These are phyloP conservation scores for Hortiboletus flavorubellus DNA, from an alignment of 768 basidiomycete species.

Conservation along the genomic window DNA sequence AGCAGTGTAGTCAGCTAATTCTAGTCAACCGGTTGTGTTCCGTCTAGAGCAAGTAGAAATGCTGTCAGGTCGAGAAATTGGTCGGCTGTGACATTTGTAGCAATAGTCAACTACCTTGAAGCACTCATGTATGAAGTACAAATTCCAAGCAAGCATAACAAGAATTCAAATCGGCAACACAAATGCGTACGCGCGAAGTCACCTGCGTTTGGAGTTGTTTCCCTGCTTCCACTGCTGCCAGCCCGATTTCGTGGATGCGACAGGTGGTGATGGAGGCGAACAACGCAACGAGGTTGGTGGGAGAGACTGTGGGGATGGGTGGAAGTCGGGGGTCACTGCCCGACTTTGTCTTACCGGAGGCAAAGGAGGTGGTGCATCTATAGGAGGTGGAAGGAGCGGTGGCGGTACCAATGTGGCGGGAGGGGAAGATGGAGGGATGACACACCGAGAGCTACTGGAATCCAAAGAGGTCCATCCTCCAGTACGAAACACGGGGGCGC, in stretches of 20 bases:
- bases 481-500: slow-evolving; percentile 50
- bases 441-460: slow-evolving; percentile 36
- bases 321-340: slow-evolving; percentile 7
- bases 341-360: slow-evolving; percentile 1
- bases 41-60: slow-evolving; percentile 21
- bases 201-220: slow-evolving; percentile 19
- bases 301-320: slow-evolving; percentile 7
- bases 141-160: slow-evolving; percentile 1
- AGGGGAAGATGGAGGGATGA: slow-evolving; percentile 22
- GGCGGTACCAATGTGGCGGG: slow-evolving; percentile 13
- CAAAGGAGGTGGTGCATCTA: slow-evolving; percentile 5
- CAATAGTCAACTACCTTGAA: slow-evolving; percentile 9
- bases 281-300: slow-evolving; percentile 10
- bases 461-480: slow-evolving; percentile 71
- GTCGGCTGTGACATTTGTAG: slow-evolving; percentile 7
- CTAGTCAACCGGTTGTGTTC: slow-evolving; percentile 28
- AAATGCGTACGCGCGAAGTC: background rate
- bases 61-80: slow-evolving; percentile 11
- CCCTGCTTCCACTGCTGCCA: slow-evolving; percentile 54
- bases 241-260: slow-evolving; percentile 33
- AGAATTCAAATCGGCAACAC: background rate
- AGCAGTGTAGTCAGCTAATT: slow-evolving; percentile 52
- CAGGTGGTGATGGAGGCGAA: slow-evolving; percentile 21
- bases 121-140: background rate
- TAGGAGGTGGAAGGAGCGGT: slow-evolving; percentile 18